Evolutionary conservation across 1,284 basidiomycete genomes (phyloP).

Genomic region (Cryptococcus sp.): DNA sequence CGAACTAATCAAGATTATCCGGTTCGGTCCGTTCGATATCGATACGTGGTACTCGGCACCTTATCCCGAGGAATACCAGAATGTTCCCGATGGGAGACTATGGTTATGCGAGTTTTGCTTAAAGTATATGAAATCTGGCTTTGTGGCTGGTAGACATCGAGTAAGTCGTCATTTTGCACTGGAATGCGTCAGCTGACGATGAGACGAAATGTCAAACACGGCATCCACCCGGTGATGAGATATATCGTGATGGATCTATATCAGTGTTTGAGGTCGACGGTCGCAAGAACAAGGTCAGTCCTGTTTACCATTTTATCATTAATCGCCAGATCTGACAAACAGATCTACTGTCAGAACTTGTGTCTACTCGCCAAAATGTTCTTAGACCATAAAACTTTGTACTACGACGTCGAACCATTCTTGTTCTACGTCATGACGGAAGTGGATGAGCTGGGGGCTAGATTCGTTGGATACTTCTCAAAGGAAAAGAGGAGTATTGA

Average conservation of each 20-base stretch:
- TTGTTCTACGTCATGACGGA: slow-evolving; percentile 98
- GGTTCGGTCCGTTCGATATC: slow-evolving; percentile 92
- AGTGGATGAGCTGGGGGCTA: slow-evolving; percentile 79
- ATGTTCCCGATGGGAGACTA: slow-evolving; percentile 83
- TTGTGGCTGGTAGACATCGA: slow-evolving; percentile 79
- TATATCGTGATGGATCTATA: slow-evolving; percentile 82
- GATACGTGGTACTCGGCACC: slow-evolving; percentile 99
- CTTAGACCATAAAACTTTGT: slow-evolving; percentile 97
- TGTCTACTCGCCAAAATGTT: slow-evolving; percentile 99
- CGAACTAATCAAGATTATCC: slow-evolving; percentile 69
- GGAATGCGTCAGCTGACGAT: not conserved
- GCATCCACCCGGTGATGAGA: slow-evolving; percentile 97
- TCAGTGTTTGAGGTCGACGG: slow-evolving; percentile 99
- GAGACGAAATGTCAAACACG: slow-evolving; percentile 82
- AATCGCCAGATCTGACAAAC: not conserved
- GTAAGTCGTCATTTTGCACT: slow-evolving; percentile 53
- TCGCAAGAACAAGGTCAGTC: slow-evolving; percentile 81
- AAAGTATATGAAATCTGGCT: slow-evolving; percentile 96
- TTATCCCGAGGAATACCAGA: slow-evolving; percentile 95
- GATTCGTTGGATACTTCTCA: slow-evolving; percentile 97
- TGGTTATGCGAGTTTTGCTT: slow-evolving; percentile 99
- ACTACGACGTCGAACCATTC: slow-evolving; percentile 99
- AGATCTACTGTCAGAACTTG: slow-evolving; percentile 99
- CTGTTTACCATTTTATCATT: not conserved
- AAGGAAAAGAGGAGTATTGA: slow-evolving; percentile 97